Conservation (phyloP, 805 yeast species). For the Wickerhamiella nectarea region DNA sequence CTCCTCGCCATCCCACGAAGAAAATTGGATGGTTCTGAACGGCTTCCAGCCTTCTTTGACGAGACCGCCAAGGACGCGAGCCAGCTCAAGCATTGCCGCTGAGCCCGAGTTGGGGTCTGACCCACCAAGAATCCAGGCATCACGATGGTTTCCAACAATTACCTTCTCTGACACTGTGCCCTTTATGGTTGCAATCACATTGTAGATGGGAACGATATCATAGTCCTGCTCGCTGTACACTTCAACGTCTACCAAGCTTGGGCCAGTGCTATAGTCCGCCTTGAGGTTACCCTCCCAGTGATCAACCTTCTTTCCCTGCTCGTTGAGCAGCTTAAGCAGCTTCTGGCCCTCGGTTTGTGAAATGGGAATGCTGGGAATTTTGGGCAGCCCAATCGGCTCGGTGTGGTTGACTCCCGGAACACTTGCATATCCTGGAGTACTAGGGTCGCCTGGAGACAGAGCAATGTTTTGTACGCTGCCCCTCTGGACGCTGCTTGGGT, state of each 20-base stretch:
- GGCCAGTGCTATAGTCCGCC: conserved; percentile 41
- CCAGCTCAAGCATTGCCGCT: conserved; percentile 49
- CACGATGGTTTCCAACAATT: conserved; percentile 63
- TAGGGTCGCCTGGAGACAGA: conserved; percentile 60
- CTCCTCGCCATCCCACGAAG: conserved; percentile 76
- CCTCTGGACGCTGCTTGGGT: conserved; percentile 63
- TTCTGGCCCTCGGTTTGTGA: conserved; percentile 51
- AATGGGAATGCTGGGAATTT: conserved; percentile 59
- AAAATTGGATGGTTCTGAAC: conserved; percentile 49
- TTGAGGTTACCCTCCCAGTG: conserved; percentile 36
- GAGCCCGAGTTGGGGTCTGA: conserved; percentile 74
- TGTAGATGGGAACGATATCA: conserved; percentile 45
- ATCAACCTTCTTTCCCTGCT: conserved; percentile 35
- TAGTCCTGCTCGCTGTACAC: conserved; percentile 49
- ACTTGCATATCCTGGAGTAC: conserved; percentile 53
- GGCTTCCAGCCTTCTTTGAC: conserved; percentile 55
- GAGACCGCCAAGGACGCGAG: conserved; percentile 43
- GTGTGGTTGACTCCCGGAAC: conserved; percentile 35
- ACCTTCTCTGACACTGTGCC: conserved; percentile 45
- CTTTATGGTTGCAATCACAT: conserved; percentile 47
- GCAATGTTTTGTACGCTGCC: conserved; percentile 59
- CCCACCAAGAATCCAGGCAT: conserved; percentile 69
- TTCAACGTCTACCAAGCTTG: conserved; percentile 34
- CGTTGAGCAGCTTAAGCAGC: conserved; percentile 43
- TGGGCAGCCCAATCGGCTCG: conserved; percentile 41